These are phyloP conservation scores for Calocera viscosa DNA, from an alignment of 768 basidiomycete genomes.

Conservation along the genomic window DNA sequence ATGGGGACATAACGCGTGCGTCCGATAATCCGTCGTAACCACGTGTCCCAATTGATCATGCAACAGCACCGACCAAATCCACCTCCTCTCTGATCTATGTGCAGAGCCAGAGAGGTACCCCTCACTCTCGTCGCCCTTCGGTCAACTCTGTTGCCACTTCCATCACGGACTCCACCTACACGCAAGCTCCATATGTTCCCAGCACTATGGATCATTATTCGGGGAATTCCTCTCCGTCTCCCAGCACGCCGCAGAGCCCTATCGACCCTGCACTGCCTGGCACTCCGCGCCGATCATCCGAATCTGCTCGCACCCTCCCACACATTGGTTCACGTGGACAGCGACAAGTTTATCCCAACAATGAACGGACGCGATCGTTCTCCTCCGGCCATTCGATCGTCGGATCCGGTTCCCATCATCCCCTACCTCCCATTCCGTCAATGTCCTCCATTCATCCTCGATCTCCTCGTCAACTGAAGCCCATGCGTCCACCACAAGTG, in stretches of 20 bases:
- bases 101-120: background rate
- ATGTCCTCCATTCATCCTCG: constrained; percentile 24
- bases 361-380: background rate
- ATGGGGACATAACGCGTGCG: background rate
- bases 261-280: background rate
- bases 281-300: constrained; percentile 46
- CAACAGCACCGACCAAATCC: background rate
- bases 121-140: constrained; percentile 1
- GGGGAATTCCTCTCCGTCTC: background rate
- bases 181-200: background rate
- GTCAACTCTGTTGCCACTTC: background rate
- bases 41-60: background rate
- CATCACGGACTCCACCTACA: background rate
- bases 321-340: constrained; percentile 19
- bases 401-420: constrained; percentile 18
- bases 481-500: constrained; percentile 61
- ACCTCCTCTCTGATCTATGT: background rate
- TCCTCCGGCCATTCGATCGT: background rate
- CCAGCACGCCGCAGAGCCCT: constrained; percentile 1
- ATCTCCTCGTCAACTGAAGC: constrained; percentile 30
- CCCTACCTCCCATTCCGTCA: constrained; percentile 28
- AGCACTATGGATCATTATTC: constrained; percentile 4
- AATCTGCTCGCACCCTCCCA: constrained; percentile 53
- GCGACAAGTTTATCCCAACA: background rate
- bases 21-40: background rate